Percentiles rank a stretch among this genome's conserved stretches.
These are phyloP conservation scores for Iris pallida DNA, from an alignment of 116 monocot genomes.

Conservation along the genomic window DNA sequence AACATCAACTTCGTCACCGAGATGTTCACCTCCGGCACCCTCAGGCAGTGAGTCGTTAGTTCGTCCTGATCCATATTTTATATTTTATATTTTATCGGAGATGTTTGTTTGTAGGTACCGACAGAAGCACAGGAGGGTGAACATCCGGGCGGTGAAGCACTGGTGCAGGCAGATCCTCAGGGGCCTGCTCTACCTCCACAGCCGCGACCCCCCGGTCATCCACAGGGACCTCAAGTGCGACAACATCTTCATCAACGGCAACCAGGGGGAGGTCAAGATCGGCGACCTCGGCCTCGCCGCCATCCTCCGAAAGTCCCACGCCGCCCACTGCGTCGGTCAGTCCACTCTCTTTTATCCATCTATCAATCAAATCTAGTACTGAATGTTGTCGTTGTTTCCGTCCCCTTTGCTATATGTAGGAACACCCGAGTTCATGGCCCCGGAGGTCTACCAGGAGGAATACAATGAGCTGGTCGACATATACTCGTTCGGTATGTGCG, in stretches of 20 bases:
- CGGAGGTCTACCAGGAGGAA: slow-evolving; percentile 64
- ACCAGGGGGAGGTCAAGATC: slow-evolving; percentile 63
- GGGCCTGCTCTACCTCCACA: slow-evolving; percentile 54
- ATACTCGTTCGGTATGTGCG: slow-evolving; percentile 72
- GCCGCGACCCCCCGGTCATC: slow-evolving; percentile 58
- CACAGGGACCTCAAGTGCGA: slow-evolving; percentile 70
- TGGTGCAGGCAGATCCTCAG: slow-evolving; percentile 66
- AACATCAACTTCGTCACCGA: slow-evolving; percentile 69
- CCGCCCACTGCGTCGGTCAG: slow-evolving; percentile 56
- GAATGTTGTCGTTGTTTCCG: too few species aligned
- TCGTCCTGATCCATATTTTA: not conserved
- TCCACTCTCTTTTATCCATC: too few species aligned
- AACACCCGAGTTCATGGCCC: slow-evolving; percentile 79
- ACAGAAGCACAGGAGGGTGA: slow-evolving; percentile 53
- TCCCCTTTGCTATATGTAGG: too few species aligned
- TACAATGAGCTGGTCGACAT: slow-evolving; percentile 71
- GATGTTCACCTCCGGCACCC: slow-evolving; percentile 68
- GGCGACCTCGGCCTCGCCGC: slow-evolving; percentile 69
- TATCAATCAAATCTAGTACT: too few species aligned
- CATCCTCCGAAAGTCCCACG: slow-evolving; percentile 56
- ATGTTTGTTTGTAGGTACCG: slow-evolving; percentile 42
- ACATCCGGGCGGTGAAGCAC: slow-evolving; percentile 55
- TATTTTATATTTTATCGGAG: not conserved
- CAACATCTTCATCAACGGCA: slow-evolving; percentile 70
- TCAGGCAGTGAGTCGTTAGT: too few species aligned